A percentile compares a stretch with the other conserved stretches of the same genome.
These are phyloP conservation scores for Apostasia shenzhenica DNA, from an alignment of 106 monocot species.

Conservation along the genomic window DNA sequence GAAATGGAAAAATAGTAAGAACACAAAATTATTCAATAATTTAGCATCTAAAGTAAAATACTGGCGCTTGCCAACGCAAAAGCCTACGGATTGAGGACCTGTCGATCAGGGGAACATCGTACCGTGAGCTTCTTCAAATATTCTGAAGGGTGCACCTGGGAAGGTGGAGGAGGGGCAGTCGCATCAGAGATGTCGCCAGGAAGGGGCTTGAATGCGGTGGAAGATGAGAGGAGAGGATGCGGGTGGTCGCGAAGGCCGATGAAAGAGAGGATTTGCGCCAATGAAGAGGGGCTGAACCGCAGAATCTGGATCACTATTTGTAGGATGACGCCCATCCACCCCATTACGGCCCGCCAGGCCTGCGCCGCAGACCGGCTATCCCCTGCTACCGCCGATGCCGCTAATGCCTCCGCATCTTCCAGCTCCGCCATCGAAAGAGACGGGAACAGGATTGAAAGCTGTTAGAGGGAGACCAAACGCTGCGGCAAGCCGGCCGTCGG, in stretches of 20 bases:
- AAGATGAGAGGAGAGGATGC: conserved; percentile 18
- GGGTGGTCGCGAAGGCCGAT: conserved; percentile 39
- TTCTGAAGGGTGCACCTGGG: conserved; percentile 4
- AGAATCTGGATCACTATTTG: conserved; percentile 42
- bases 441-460: neutral
- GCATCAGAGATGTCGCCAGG: conserved; percentile 18
- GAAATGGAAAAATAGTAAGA: neutral
- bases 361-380: conserved; percentile 12
- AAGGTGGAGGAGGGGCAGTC: conserved; percentile 6
- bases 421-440: conserved; percentile 6
- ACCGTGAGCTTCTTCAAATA: conserved; percentile 38
- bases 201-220: conserved; percentile 36
- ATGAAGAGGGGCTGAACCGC: conserved; percentile 38
- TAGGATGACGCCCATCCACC: conserved; percentile 38
- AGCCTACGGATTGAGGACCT: neutral
- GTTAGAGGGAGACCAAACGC: neutral
- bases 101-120: neutral
- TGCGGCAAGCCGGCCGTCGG: neutral
- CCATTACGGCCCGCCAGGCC: conserved; percentile 38
- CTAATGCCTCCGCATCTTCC: conserved; percentile 10
- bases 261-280: conserved; percentile 44
- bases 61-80: neutral
- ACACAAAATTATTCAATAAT: neutral
- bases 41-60: neutral
- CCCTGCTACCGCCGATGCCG: conserved; percentile 17